Base-by-base conservation (phyloP, 371 early-diverging fungal species). In the Funneliformis caledonium region DNA sequence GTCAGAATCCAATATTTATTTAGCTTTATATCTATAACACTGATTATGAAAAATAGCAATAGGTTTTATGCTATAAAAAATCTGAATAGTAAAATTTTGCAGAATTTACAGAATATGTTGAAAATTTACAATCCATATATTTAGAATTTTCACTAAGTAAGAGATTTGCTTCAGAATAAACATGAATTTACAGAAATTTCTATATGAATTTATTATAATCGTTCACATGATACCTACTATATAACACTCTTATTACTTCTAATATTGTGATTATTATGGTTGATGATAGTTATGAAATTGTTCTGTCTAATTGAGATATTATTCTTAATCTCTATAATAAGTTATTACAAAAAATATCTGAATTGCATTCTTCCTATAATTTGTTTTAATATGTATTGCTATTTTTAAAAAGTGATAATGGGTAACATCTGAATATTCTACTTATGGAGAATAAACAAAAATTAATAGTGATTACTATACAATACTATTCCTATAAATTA, bases 231-330 rank as follows among this genome's bases (percentile, higher is more conserved):
- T 47, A 16, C 52, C n/a, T 19, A 5, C 7, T 33, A 22, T 62
- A 67, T 80, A 26, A 37, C 8, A 26, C 4, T 62, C 64, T 9
- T 0, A n/a, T 9, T 48, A 12, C 50, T 48, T 48, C 50, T 10
- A 2, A 48, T 48, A 12, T 48, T 48, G 50, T 12, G 9, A 12
- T 12, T 9, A 48, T 48, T 8, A 48, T 48, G 12, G 12, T 48
- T 48, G 12, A 2, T 9, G 50, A 48, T 48, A 12, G 50, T 48
- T 10, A 48, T 48, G 50, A 48, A 48, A 0, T 48, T 31, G 67
- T 48, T 7, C 72, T 56, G 65, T 77, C 31, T 72, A 48, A 37
- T 83, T 2, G 79, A 81, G 72, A 45, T 73, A 1, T 79, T 64
- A 59, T 79, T 81, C 31, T 64, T 78, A n/a, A n/a, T n/a, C n/a